Evolutionary conservation across 331 rosid species (phyloP), one percentile per base, ranked within the genome.

Genomic region (Acacia concinna): DNA sequence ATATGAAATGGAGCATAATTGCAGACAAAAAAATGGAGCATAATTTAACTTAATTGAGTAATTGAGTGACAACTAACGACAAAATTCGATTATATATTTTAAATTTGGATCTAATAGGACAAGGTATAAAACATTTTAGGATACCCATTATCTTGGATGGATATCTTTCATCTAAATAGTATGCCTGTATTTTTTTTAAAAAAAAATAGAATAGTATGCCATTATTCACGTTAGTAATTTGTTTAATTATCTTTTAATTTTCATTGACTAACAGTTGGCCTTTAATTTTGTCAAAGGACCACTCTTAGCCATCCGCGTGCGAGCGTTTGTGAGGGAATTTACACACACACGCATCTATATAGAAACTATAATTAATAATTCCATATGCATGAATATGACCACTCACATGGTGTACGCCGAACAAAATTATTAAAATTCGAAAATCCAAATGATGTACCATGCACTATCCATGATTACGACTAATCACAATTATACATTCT

Each of bases 401-500:
- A 28, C 35, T 28, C 67, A 30, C 56, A 65, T 18, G 27, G 40
- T 8, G 27, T 44, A 44, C 59, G 75, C 43, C 75, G 75, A 70
- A 43, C 62, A 46, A 28, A 27, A 28, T 44, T 28, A 44, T 71
- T 47, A 18, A 27, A 69, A 1, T 69, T 72, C 34, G 44, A 72
- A 72, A 72, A 49, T 31, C 25, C 2, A 51, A 72, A 34, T 30
- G 64, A 49, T 54, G 44, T 10, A 10, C 37, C 46, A 32, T 71
- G 14, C 32, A 18, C 28, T 34, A 52, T 73, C 21, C 77, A 51
- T 73, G 49, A 21, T 73, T 37, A 71, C 73, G 40, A 63, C 52
- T 47, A 60, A 79, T 74, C 78, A 68, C n/a, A 73, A n/a, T 32
- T 68, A 38, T 68, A 40, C 32, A 32, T 34, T 35, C 79, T 47